Conservation (phyloP, 225 moss, liverwort and hornwort genomes). For the Lunularia cruciata region DNA sequence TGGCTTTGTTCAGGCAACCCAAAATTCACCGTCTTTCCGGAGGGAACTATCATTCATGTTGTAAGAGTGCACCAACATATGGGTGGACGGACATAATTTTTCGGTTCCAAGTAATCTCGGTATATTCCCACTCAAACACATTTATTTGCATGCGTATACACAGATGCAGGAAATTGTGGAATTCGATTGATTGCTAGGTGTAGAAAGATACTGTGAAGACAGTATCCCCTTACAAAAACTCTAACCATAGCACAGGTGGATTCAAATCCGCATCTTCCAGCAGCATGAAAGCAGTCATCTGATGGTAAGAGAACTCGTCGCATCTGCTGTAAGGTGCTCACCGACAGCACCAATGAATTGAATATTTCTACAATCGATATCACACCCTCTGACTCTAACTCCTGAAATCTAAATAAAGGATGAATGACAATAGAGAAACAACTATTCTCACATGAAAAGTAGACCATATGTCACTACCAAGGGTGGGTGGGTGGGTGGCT, state of each 20-base stretch:
- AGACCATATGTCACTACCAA: background rate
- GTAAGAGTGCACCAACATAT: too few species aligned
- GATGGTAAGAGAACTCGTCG: background rate
- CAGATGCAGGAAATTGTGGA: background rate
- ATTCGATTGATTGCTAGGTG: constrained; percentile 3
- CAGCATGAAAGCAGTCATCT: background rate
- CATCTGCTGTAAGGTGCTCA: background rate
- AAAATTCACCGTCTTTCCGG: too few species aligned
- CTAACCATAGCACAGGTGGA: background rate
- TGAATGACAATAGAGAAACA: background rate
- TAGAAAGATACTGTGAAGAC: constrained; percentile 10
- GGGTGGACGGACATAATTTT: too few species aligned
- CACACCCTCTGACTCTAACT: background rate
- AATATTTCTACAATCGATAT: background rate
- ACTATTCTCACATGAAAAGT: background rate
- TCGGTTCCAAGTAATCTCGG: too few species aligned
- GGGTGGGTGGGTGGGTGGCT: background rate
- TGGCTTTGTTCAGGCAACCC: too few species aligned
- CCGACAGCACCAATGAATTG: background rate
- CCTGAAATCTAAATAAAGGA: background rate
- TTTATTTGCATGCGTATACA: too few species aligned
- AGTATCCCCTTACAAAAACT: constrained; percentile 8
- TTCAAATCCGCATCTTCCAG: background rate
- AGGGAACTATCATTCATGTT: too few species aligned
- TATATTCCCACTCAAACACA: too few species aligned